Evolutionary conservation across 1,139 yeast genomes (phyloP).

Genomic region (Debaryomyces coudertii): DNA sequence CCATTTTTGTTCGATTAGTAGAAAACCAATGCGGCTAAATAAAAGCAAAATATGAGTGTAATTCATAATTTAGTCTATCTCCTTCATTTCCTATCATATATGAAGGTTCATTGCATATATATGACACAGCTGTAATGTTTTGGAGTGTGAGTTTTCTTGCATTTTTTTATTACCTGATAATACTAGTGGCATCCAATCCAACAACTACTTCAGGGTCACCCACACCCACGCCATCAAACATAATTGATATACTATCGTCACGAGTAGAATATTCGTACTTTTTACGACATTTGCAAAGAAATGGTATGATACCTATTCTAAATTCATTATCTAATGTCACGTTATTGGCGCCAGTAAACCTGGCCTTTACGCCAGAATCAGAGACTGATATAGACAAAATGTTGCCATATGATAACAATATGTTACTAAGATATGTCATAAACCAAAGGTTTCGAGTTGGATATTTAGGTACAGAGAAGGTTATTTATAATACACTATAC

Average conservation of each 20-base stretch:
- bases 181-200: conserved; percentile 3
- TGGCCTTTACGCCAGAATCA: conserved; percentile 57
- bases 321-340: conserved; percentile 72
- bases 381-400: conserved; percentile 2
- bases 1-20: too few species aligned
- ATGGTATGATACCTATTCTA: conserved; percentile 68
- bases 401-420: conserved; percentile 20
- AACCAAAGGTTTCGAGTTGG: conserved; percentile 42
- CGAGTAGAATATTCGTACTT: conserved; percentile 76
- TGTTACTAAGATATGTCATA: conserved; percentile 37
- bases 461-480: conserved; percentile 30
- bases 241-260: conserved; percentile 75
- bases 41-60: too few species aligned
- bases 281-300: conserved; percentile 63
- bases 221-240: conserved; percentile 48
- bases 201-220: conserved; percentile 5
- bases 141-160: not conserved
- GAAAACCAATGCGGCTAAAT: too few species aligned
- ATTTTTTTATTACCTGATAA: not conserved
- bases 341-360: conserved; percentile 81
- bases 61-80: too few species aligned
- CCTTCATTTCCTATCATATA: not conserved
- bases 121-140: conserved; percentile 2
- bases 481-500: conserved; percentile 37
- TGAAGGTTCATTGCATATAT: not conserved